Base-by-base conservation (phyloP, 2,329 filamentous ascomycete genomes). In the Cercospora beticola region DNA sequence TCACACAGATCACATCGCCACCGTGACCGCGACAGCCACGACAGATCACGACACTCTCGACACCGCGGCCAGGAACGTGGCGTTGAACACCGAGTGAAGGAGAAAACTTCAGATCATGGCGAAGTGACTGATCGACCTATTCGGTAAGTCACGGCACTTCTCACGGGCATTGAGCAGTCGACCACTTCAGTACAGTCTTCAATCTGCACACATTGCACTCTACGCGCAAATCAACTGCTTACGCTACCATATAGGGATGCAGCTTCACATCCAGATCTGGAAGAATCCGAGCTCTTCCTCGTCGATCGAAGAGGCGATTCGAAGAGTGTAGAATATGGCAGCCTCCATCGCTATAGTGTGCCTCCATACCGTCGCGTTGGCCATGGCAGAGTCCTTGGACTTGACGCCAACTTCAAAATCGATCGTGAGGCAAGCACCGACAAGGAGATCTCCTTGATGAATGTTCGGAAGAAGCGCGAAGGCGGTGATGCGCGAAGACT, bases 261-360 rank as follows among this genome's bases (percentile, higher is more conserved):
- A 6, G 12, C 4, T 1, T 36, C 56, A 10, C 7, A 56, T 2
- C 12, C 4, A 23, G 56, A 26, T 23, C n/a, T 18, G 10, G 68
- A 73, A 28, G 74, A 75, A 31, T 75, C 74, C 60, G 77, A 75
- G 46, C 76, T 85, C 3, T 94, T 87, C 77, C 74, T 87, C 56
- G 75, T 92, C 62, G 94, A 98, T 79, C 87, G 83, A 52, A 89
- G 88, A 75, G 94, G 94, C 0, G 94, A 98, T 75, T 82, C 85
- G 4, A 85, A 93, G 59, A 93, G 95, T 72, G 79, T 90, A 56
- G 86, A 86, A 28, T 97, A 94, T 77, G 92, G 92, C 1, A 86
- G 87, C 30, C 85, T 91, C 46, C 89, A 97, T 77, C 87, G 87
- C 40, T 91, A 91, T 71, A 86, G 86, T 64, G 81, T 96, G 10